Conservation (phyloP, 257 asterid genomes). For the Solanum bulbocastanum region DNA sequence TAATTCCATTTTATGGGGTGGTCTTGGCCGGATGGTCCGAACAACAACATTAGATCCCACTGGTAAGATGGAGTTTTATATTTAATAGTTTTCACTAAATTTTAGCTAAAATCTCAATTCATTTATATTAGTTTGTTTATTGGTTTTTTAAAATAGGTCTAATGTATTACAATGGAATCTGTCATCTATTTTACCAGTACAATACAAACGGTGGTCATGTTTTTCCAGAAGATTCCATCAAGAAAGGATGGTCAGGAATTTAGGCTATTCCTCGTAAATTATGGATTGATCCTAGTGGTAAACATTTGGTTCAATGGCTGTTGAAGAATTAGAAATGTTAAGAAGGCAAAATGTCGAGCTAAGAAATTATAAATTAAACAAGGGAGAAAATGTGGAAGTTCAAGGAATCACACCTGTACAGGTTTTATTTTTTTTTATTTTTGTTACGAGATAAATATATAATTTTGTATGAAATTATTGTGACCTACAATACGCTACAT, state of each 20-base stretch:
- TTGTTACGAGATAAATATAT: too few relatives aligned
- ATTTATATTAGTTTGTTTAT: neutral
- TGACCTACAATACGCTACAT: neutral
- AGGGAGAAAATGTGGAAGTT: neutral
- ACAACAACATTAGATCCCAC: constrained; percentile 44
- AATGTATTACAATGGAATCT: constrained; percentile 14
- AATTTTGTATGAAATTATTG: neutral
- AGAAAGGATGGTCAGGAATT: constrained; percentile 2
- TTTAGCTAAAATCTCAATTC: neutral
- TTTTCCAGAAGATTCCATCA: neutral
- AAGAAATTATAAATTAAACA: neutral
- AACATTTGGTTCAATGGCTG: neutral
- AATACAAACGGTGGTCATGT: neutral
- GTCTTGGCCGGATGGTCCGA: constrained; percentile 5
- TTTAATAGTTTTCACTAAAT: neutral
- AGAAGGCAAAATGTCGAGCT: neutral
- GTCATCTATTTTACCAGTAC: constrained; percentile 14
- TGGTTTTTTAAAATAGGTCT: neutral
- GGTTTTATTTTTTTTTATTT: neutral
- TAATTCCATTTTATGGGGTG: constrained; percentile 1
- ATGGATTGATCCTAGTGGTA: neutral
- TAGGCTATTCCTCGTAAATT: neutral
- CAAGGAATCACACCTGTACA: neutral
- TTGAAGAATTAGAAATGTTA: neutral
- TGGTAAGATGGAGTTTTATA: constrained; percentile 27